phyloP scores from a whole-genome alignment of 257 asterid species.

The Nicotiana sylvestris region DNA sequence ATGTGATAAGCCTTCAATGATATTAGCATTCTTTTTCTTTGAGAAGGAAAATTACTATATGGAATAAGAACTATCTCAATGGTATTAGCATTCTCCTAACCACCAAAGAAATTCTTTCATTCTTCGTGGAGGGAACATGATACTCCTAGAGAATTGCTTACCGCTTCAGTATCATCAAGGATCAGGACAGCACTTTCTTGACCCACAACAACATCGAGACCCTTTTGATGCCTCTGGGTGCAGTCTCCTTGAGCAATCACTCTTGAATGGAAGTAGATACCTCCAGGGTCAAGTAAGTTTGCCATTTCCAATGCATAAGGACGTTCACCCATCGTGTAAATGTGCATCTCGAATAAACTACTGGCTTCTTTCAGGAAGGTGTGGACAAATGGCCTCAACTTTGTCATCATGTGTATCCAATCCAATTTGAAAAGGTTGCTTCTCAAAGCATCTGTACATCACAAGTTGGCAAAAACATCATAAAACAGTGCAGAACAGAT shows the following conservation, averaged over 20 bases:
- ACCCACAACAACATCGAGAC: slow-evolving; percentile 89
- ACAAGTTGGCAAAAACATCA: slow-evolving; percentile 1
- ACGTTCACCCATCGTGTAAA: slow-evolving; percentile 95
- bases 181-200: slow-evolving; percentile 84
- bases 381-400: slow-evolving; percentile 85
- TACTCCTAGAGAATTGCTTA: slow-evolving; percentile 24
- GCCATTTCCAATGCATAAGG: slow-evolving; percentile 91
- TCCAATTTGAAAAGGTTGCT: slow-evolving; percentile 61
- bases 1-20: background rate
- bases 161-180: slow-evolving; percentile 94
- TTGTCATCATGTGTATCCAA: slow-evolving; percentile 85
- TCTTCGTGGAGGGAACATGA: background rate
- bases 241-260: slow-evolving; percentile 87
- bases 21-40: background rate
- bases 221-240: slow-evolving; percentile 74
- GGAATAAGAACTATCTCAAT: no score
- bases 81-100: background rate
- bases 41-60: no score
- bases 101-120: background rate
- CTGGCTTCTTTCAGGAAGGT: slow-evolving; percentile 73
- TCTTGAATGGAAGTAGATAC: slow-evolving; percentile 64
- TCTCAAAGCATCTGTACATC: slow-evolving; percentile 51
- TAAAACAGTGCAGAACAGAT: background rate
- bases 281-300: slow-evolving; percentile 66
- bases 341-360: slow-evolving; percentile 75